Conservation (phyloP, 1,284 basidiomycete species). For the Sporisorium exsertum region DNA sequence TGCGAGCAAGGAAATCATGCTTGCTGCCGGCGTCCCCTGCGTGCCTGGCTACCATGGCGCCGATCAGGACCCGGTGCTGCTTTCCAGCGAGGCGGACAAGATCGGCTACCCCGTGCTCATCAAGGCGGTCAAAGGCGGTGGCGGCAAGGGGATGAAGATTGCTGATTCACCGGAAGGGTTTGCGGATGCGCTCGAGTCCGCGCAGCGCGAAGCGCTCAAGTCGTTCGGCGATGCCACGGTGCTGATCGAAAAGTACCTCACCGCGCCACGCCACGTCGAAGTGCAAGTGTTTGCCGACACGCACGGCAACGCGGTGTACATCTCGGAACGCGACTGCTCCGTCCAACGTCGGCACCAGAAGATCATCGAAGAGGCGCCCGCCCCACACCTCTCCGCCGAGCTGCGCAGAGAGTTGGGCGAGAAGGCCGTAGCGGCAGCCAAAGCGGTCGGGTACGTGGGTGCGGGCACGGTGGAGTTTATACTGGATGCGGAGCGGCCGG, state of each 20-base stretch:
- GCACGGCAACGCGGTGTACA: conserved; percentile 81
- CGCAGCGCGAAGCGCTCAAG: conserved; percentile 78
- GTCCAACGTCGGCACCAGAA: conserved; percentile 94
- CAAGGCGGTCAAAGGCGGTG: conserved; percentile 70
- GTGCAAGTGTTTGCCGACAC: conserved; percentile 74
- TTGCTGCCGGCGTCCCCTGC: conserved; percentile 87
- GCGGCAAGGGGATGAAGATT: conserved; percentile 71
- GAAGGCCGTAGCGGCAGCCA: conserved; percentile 90
- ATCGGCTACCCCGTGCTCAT: conserved; percentile 70
- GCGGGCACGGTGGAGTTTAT: conserved; percentile 84
- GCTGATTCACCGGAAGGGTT: conserved; percentile 76
- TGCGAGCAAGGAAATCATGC: conserved; percentile 84
- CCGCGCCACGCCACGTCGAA: conserved; percentile 74
- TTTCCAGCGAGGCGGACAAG: conserved; percentile 76
- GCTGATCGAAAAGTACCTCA: conserved; percentile 65
- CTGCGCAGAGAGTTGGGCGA: conserved; percentile 82
- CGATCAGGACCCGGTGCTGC: conserved; percentile 77
- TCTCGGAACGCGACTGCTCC: conserved; percentile 94
- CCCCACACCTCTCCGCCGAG: conserved; percentile 82
- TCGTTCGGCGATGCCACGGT: conserved; percentile 73
- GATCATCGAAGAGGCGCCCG: conserved; percentile 94
- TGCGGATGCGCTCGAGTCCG: conserved; percentile 81
- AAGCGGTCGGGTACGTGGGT: conserved; percentile 89
- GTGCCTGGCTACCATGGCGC: conserved; percentile 89
- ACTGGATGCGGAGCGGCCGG: conserved; percentile 30